Conservation (phyloP, 441 rosid genomes). For the Populus hybrid region DNA sequence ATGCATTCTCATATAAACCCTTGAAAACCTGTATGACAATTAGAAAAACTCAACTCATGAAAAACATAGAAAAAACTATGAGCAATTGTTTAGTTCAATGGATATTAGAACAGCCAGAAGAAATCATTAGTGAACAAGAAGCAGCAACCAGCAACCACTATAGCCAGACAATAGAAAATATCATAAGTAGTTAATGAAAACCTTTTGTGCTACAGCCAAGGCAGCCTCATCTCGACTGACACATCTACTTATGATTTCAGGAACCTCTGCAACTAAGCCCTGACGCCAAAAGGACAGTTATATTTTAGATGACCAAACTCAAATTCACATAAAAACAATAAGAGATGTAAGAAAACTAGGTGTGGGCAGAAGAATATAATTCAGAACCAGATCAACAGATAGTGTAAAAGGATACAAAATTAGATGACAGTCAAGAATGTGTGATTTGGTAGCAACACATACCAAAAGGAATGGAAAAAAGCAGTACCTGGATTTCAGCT, state of each 20-base stretch:
- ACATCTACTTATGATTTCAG: slow-evolving; percentile 94
- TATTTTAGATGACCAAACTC: neutral
- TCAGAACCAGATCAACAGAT: neutral
- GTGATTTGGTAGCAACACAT: neutral
- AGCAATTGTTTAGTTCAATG: neutral
- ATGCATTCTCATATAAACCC: slow-evolving; percentile 87
- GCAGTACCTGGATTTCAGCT: slow-evolving; percentile 83
- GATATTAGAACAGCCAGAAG: neutral
- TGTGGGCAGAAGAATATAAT: neutral
- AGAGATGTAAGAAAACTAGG: neutral
- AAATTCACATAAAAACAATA: neutral
- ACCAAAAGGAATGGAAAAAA: slow-evolving; percentile 5
- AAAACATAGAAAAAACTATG: neutral
- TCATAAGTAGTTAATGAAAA: slow-evolving; percentile 12
- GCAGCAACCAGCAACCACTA: neutral
- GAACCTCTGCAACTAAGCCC: slow-evolving; percentile 87
- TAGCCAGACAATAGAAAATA: neutral
- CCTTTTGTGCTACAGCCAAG: slow-evolving; percentile 95
- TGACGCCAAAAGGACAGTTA: slow-evolving; percentile 23
- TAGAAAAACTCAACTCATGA: neutral
- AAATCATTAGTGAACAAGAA: slow-evolving; percentile 1
- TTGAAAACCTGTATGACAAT: slow-evolving; percentile 60
- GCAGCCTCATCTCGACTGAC: slow-evolving; percentile 98
- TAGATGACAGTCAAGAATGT: neutral
- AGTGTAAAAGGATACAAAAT: neutral